Conservation (phyloP, 2,329 filamentous ascomycete species). For the Alternaria dauci region DNA sequence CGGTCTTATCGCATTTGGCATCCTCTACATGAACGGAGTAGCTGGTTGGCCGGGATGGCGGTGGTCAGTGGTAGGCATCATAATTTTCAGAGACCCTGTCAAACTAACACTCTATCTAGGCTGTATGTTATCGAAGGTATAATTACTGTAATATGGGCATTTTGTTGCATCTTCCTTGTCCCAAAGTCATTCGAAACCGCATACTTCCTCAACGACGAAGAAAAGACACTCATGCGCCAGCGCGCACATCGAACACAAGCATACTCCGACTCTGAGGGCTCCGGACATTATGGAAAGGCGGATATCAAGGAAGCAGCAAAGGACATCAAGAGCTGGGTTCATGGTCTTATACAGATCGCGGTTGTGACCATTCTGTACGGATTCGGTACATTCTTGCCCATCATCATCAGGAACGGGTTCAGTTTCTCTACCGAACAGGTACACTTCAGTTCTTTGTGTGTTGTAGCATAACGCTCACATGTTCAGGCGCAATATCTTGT, state of each 20-base stretch:
- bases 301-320: slow-evolving; percentile 46
- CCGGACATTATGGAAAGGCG: slow-evolving; percentile 37
- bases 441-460: neutral
- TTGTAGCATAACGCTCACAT: neutral
- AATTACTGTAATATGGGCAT: slow-evolving; percentile 41
- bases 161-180: slow-evolving; percentile 41
- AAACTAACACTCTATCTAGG: slow-evolving; percentile 9
- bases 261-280: slow-evolving; percentile 42
- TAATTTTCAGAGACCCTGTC: accelerated
- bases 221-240: slow-evolving; percentile 41
- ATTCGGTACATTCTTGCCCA: slow-evolving; percentile 54
- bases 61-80: slow-evolving; percentile 24
- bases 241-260: slow-evolving; percentile 42
- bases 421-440: slow-evolving; percentile 52
- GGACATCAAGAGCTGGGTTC: slow-evolving; percentile 45
- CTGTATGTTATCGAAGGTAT: slow-evolving; percentile 45
- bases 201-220: slow-evolving; percentile 43
- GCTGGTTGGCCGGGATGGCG: slow-evolving; percentile 37
- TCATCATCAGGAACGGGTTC: slow-evolving; percentile 54
- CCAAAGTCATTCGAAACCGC: slow-evolving; percentile 46
- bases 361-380: slow-evolving; percentile 52
- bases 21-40: slow-evolving; percentile 42
- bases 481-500: slow-evolving; percentile 48
- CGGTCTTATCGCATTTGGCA: slow-evolving; percentile 40
- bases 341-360: slow-evolving; percentile 51